A percentile compares a stretch with the other conserved stretches of the same genome.
These are phyloP conservation scores for Pythium scleroteichum DNA, from an alignment of 352 stramenopile genomes.

Conservation along the genomic window DNA sequence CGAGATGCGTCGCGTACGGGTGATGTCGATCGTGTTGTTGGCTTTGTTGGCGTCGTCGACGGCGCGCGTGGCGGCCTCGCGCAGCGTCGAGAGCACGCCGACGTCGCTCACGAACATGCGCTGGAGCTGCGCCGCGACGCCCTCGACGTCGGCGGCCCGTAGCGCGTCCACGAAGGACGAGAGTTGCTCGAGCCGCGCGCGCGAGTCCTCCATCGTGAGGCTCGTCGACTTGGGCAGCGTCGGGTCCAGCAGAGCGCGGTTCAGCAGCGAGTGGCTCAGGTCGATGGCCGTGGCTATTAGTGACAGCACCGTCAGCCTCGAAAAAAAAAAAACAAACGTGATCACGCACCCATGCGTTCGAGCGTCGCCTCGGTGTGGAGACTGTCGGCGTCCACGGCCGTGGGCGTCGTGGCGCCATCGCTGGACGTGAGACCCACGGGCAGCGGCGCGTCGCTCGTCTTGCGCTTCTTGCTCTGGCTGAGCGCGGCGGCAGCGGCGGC, in stretches of 20 bases:
- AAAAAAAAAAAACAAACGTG: slow-evolving; percentile 1
- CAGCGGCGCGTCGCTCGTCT: slow-evolving; percentile 36
- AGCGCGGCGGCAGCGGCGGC: too few species aligned
- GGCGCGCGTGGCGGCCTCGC: slow-evolving; percentile 40
- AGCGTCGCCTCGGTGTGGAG: slow-evolving; percentile 26
- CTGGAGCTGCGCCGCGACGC: slow-evolving; percentile 38
- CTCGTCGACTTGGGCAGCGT: slow-evolving; percentile 56
- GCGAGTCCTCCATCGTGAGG: slow-evolving; percentile 50
- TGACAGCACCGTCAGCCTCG: slow-evolving; percentile 6
- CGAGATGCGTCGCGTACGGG: slow-evolving; percentile 30
- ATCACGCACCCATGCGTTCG: slow-evolving; percentile 52
- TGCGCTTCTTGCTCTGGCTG: slow-evolving; percentile 58
- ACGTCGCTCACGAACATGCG: slow-evolving; percentile 42
- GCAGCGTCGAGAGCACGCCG: slow-evolving; percentile 43
- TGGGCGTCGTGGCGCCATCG: slow-evolving; percentile 2
- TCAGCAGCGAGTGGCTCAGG: slow-evolving; percentile 58
- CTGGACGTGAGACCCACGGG: slow-evolving; percentile 14
- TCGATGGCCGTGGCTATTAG: slow-evolving; percentile 48
- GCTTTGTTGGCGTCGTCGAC: slow-evolving; percentile 21
- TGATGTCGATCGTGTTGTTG: slow-evolving; percentile 26
- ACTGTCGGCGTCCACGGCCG: slow-evolving; percentile 9
- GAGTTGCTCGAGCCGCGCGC: slow-evolving; percentile 37
- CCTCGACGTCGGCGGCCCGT: slow-evolving; percentile 34
- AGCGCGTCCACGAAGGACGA: slow-evolving; percentile 25
- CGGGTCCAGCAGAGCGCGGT: slow-evolving; percentile 47